Percentiles rank a stretch among this genome's conserved stretches.
These are phyloP conservation scores for Mucor velutinosus DNA, from an alignment of 371 early-diverging fungal genomes.

Conservation along the genomic window DNA sequence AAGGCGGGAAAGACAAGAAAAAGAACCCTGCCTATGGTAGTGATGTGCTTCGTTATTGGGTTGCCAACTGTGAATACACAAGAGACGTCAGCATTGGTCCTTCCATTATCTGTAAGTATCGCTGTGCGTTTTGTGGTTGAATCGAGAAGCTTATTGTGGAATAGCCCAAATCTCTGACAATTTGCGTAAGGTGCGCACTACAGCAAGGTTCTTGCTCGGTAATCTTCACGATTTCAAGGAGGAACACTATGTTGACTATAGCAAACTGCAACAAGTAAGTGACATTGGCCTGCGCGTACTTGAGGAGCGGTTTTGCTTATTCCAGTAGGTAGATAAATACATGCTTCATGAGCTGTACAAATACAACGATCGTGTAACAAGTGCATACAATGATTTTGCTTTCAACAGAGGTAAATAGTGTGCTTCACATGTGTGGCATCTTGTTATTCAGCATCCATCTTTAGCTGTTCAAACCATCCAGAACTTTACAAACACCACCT, in stretches of 20 bases:
- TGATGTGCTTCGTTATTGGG: slow-evolving; percentile 85
- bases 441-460: background rate
- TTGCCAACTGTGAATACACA: slow-evolving; percentile 83
- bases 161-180: slow-evolving; percentile 65
- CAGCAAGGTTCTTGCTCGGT: slow-evolving; percentile 81
- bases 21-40: slow-evolving; percentile 82
- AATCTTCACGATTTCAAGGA: slow-evolving; percentile 71
- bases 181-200: slow-evolving; percentile 79
- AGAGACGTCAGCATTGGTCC: slow-evolving; percentile 79
- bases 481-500: slow-evolving; percentile 66
- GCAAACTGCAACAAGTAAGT: slow-evolving; percentile 51
- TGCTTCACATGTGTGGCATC: background rate
- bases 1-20: slow-evolving; percentile 73
- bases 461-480: slow-evolving; percentile 66
- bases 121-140: background rate
- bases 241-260: slow-evolving; percentile 53
- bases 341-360: slow-evolving; percentile 68
- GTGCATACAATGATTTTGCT: slow-evolving; percentile 63
- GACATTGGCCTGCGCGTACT: background rate
- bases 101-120: slow-evolving; percentile 56
- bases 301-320: background rate
- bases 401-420: slow-evolving; percentile 65
- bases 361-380: slow-evolving; percentile 59
- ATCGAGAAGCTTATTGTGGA: background rate
- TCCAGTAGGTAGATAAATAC: slow-evolving; percentile 64